Evolutionary conservation across 1,284 basidiomycete genomes (phyloP), one percentile per base, ranked within the genome.

Genomic region (Phellopilus nigrolimitatus): DNA sequence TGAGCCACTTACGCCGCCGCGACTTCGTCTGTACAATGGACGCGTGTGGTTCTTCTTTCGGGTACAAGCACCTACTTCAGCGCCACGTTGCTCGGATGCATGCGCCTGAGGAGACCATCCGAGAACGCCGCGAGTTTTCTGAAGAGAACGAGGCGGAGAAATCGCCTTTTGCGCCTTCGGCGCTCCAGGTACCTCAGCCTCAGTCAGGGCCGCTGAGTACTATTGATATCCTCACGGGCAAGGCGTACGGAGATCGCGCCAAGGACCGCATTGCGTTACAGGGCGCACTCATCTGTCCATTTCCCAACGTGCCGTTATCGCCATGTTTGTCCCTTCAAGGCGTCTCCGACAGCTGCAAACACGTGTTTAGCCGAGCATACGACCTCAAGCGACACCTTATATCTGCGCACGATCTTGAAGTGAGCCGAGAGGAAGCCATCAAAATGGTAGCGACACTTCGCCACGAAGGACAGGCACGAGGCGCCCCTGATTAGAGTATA

Each of bases 311-410:
- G 30, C 59, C 63, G 5, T 60, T 60, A 47, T 8, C 47, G 59
- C 40, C 28, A 46, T 55, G 3, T 15, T 22, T 9, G 43, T 46
- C 34, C 7, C 40, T 43, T 38, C 25, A 51, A 55, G 0, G 54
- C 57, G 30, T 57, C 59, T 38, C 59, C 57, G 51, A 55, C 55
- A 53, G 33, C 19, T 95, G 92, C 63, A 73, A 73, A 40, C 85
- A 85, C 61, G 74, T 84, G 13, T 91, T 92, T 68, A 81, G 75
- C 56, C 79, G 92, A 36, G 82, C 87, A 22, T 95, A 95, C 62
- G 93, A 95, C 62, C 70, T 95, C 22, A 73, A 85, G 41, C 76
- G 93, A 21, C 92, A 95, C 68, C 67, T 95, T 22, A 71, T 69
- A 39, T 73, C 84, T 9, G 74, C 72, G 30, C 92, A 95, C 66